A percentile compares a stretch with the other conserved stretches of the same genome.
These are phyloP conservation scores for Bryoerythrophyllum caledonicum DNA, from an alignment of 225 moss, liverwort and hornwort genomes.

Conservation along the genomic window DNA sequence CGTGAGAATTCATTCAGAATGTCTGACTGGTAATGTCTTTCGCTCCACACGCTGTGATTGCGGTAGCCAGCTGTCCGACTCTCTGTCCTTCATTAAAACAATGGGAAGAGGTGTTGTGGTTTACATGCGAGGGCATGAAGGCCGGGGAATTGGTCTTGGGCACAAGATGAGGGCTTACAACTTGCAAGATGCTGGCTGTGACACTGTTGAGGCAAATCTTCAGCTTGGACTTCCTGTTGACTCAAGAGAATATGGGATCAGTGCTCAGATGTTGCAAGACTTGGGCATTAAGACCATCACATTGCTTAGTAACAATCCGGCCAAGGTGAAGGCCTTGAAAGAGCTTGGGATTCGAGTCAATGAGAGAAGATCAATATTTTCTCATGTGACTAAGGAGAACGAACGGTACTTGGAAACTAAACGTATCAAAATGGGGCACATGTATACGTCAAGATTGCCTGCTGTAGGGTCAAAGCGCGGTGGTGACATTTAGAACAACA, in stretches of 20 bases:
- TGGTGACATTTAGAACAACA: not conserved
- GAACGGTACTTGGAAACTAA: constrained; percentile 91
- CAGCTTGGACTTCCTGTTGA: constrained; percentile 92
- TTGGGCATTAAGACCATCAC: constrained; percentile 81
- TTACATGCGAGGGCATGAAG: constrained; percentile 96
- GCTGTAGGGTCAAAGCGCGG: constrained; percentile 38
- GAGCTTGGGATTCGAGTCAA: constrained; percentile 77
- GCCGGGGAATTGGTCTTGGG: constrained; percentile 92
- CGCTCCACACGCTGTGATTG: constrained; percentile 95
- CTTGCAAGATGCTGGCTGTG: constrained; percentile 89
- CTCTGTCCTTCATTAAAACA: constrained; percentile 72
- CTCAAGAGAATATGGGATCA: constrained; percentile 94
- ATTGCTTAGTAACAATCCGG: constrained; percentile 90
- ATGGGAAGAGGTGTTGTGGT: constrained; percentile 86
- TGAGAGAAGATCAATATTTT: constrained; percentile 75
- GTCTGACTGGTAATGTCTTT: constrained; percentile 94
- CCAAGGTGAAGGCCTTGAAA: constrained; percentile 78
- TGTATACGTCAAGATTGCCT: constrained; percentile 70
- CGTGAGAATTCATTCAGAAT: constrained; percentile 95
- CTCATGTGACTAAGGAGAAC: constrained; percentile 84
- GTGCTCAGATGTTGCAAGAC: constrained; percentile 94
- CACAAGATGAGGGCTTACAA: constrained; percentile 96
- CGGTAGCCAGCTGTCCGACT: constrained; percentile 82
- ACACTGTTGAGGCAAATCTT: constrained; percentile 93
- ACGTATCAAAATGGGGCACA: constrained; percentile 83